Evolutionary conservation across 169 alveolate species (phyloP).

Genomic region (Cryptosporidium tyzzeri): DNA sequence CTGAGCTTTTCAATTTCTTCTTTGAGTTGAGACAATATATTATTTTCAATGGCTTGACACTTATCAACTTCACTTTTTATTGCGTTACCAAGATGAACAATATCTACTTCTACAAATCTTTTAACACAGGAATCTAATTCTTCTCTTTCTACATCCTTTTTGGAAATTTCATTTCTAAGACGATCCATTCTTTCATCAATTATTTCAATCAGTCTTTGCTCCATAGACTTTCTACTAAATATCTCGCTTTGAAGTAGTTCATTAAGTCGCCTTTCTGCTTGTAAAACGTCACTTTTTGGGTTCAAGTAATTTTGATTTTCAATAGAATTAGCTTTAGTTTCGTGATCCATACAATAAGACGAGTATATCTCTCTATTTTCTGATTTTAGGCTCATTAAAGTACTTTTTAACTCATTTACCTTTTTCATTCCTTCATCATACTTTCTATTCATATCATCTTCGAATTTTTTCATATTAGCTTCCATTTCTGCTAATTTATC

Average conservation of each 20-base stretch:
- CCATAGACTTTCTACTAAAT: constrained; percentile 53
- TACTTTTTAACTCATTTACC: constrained; percentile 2
- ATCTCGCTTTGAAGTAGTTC: constrained; percentile 61
- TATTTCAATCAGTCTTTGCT: constrained; percentile 52
- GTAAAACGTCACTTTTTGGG: background rate
- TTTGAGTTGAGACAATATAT: constrained; percentile 5
- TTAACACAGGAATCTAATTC: constrained; percentile 66
- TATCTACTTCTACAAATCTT: constrained; percentile 68
- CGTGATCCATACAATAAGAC: background rate
- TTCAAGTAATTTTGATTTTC: background rate
- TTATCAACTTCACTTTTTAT: constrained; percentile 52
- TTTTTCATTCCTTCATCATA: constrained; percentile 45
- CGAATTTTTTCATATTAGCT: constrained; percentile 10
- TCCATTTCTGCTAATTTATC: constrained; percentile 48
- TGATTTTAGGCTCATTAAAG: background rate
- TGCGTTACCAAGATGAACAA: constrained; percentile 64
- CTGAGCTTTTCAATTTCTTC: constrained; percentile 44
- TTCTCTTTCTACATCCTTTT: constrained; percentile 55
- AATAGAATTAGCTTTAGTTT: background rate
- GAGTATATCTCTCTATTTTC: constrained; percentile 4
- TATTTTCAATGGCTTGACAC: constrained; percentile 44
- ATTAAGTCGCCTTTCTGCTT: constrained; percentile 37
- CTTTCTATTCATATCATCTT: constrained; percentile 29
- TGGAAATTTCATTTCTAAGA: constrained; percentile 33
- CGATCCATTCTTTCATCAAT: constrained; percentile 58